Evolutionary conservation across 257 asterid species (phyloP), one percentile per base, ranked within the genome.

Genomic region (Gardenia jasminoides): DNA sequence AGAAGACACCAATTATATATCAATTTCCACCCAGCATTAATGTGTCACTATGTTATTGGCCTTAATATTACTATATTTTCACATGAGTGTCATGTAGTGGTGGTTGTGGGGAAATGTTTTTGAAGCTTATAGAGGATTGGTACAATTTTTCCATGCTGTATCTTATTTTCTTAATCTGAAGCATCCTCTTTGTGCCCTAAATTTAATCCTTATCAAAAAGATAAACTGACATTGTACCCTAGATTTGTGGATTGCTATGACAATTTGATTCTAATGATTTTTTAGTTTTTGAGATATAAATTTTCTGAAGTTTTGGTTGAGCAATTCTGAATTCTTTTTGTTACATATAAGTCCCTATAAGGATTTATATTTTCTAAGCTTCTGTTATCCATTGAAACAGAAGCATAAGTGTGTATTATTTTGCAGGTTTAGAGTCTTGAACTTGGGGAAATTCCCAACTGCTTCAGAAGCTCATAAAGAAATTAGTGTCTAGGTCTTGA

Each of bases 361-460:
- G 75, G 24, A 47, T 47, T 76, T 39, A 10, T 48, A 36, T 44
- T 15, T 48, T 54, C 28, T 44, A 39, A 48, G 22, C 22, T 65
- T 72, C 10, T 48, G 36, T 78, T 77, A 43, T 33, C 71, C 46
- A 65, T 13, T n/a, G 31, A 62, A 28, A 50, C 36, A 52, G 48
- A 71, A 62, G n/a, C 59, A 16, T 12, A 59, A 61, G 59, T 56
- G 41, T 41, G 66, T 78, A 41, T 71, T 65, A 36, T 16, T 58
- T 72, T 86, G 79, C 90, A 91, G 98, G 83, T 92, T 91, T 84
- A 89, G 88, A 90, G 86, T 83, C 82, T 75, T 86, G 85, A 90
- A 90, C 81, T 89, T 81, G 9, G 98, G 98, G 88, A 92, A 92
- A 84, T 94, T 91, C 87, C 97, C 98, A 54, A 54, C 93, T 67